Evolutionary conservation across 2,329 filamentous ascomycete species (phyloP).

Genomic region (Periconia macrospinosa): DNA sequence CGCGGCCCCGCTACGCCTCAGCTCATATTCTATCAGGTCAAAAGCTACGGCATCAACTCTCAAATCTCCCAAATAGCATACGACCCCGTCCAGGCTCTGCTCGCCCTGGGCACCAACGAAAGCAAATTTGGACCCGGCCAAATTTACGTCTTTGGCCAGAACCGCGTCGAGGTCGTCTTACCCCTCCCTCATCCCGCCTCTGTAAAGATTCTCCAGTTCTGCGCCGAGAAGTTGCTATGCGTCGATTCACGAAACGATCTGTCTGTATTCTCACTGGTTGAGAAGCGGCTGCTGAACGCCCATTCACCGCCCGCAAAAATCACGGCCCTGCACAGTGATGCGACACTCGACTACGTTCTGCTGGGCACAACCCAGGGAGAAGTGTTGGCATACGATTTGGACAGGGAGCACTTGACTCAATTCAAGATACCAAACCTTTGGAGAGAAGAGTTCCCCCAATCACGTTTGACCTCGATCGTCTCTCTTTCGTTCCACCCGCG

Average conservation of each 20-base stretch:
- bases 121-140: constrained; percentile 82
- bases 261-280: constrained; percentile 77
- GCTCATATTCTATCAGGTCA: constrained; percentile 24
- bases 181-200: constrained; percentile 71
- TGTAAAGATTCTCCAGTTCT: constrained; percentile 79
- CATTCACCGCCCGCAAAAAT: constrained; percentile 79
- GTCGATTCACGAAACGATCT: constrained; percentile 86
- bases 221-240: constrained; percentile 79
- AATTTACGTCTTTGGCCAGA: constrained; percentile 86
- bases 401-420: constrained; percentile 73
- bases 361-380: constrained; percentile 82
- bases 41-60: constrained; percentile 59
- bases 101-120: constrained; percentile 88
- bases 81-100: constrained; percentile 88
- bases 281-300: constrained; percentile 65
- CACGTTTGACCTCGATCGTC: constrained; percentile 67
- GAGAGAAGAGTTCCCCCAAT: constrained; percentile 70
- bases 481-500: constrained; percentile 84
- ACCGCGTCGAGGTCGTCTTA: constrained; percentile 76
- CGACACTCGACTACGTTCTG: constrained; percentile 90
- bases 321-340: constrained; percentile 76
- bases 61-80: constrained; percentile 79
- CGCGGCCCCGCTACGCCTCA: constrained; percentile 8
- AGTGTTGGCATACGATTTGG: constrained; percentile 88
- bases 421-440: constrained; percentile 89